Evolutionary conservation across 2,329 filamentous ascomycete species (phyloP).

Genomic region (Fusarium solani-melongenae): DNA sequence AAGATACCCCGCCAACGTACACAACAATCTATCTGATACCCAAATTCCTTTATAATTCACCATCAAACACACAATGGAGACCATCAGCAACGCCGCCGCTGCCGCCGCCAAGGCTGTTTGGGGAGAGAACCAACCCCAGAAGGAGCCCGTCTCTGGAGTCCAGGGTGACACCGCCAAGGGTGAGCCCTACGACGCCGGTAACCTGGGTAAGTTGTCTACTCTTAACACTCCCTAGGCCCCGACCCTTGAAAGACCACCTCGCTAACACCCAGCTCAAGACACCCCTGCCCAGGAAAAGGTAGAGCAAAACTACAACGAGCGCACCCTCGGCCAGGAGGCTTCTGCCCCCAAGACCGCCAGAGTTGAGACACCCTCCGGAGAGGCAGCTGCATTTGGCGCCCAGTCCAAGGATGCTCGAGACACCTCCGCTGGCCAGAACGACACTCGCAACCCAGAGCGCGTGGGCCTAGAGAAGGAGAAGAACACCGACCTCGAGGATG

Average conservation of each 20-base stretch:
- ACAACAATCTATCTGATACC: not conserved
- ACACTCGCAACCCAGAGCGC: conserved; percentile 53
- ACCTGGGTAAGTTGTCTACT: conserved; percentile 61
- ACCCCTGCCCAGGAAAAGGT: conserved; percentile 32
- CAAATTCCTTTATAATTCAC: not conserved
- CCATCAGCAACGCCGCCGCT: conserved; percentile 65
- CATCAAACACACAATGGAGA: conserved; percentile 65
- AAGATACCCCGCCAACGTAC: conserved; percentile 20
- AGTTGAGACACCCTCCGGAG: not conserved
- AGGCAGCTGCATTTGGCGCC: not conserved
- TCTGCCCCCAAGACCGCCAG: conserved; percentile 1
- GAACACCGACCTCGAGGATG: conserved; percentile 49
- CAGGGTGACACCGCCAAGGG: conserved; percentile 73
- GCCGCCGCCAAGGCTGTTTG: conserved; percentile 56
- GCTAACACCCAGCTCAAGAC: conserved; percentile 15
- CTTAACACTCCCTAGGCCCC: not conserved
- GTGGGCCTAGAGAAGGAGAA: conserved; percentile 44
- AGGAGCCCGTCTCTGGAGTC: conserved; percentile 79
- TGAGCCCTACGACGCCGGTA: conserved; percentile 84
- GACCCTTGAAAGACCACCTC: not conserved
- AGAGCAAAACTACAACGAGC: conserved; percentile 26
- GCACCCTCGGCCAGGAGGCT: conserved; percentile 14
- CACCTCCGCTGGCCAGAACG: conserved; percentile 49
- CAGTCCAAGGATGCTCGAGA: conserved; percentile 23
- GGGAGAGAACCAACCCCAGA: conserved; percentile 53